These are phyloP conservation scores for Calonectria hawksworthii DNA, from an alignment of 2,329 filamentous ascomycete species.

Conservation along the genomic window DNA sequence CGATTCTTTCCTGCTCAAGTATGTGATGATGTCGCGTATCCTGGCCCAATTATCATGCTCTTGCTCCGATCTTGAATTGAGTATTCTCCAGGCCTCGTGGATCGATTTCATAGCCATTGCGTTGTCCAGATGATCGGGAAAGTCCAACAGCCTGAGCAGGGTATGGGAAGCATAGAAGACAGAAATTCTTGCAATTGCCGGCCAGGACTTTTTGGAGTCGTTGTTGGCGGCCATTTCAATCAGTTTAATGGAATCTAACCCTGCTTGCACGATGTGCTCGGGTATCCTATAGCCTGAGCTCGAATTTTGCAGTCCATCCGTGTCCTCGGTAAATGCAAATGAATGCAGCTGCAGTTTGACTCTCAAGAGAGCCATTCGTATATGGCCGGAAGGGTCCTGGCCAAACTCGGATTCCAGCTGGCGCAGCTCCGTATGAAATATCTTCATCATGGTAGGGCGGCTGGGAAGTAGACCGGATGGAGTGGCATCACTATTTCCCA, in stretches of 20 bases:
- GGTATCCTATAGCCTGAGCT: neutral
- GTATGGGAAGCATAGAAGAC: constrained; percentile 5
- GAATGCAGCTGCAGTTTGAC: neutral
- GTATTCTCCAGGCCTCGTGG: constrained; percentile 2
- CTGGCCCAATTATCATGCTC: constrained; percentile 9
- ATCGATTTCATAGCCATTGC: constrained; percentile 3
- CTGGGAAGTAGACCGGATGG: constrained; percentile 2
- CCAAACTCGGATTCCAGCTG: neutral
- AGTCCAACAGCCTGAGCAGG: neutral
- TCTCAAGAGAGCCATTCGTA: neutral
- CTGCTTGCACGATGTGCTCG: neutral
- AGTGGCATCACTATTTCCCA: constrained; percentile 3
- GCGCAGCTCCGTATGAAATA: constrained; percentile 1
- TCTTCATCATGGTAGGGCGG: constrained; percentile 1
- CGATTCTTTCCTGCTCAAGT: neutral
- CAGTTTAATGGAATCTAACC: neutral
- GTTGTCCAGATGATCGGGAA: neutral
- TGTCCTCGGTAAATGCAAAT: neutral
- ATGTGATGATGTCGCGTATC: constrained; percentile 4
- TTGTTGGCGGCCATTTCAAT: neutral
- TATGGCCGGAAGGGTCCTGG: neutral
- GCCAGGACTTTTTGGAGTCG: neutral
- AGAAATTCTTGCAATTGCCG: neutral
- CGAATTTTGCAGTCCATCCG: neutral
- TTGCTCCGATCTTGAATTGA: constrained; percentile 1